Evolutionary conservation across 768 basidiomycete species (phyloP).

Genomic region (Clitopilus passeckerianus): DNA sequence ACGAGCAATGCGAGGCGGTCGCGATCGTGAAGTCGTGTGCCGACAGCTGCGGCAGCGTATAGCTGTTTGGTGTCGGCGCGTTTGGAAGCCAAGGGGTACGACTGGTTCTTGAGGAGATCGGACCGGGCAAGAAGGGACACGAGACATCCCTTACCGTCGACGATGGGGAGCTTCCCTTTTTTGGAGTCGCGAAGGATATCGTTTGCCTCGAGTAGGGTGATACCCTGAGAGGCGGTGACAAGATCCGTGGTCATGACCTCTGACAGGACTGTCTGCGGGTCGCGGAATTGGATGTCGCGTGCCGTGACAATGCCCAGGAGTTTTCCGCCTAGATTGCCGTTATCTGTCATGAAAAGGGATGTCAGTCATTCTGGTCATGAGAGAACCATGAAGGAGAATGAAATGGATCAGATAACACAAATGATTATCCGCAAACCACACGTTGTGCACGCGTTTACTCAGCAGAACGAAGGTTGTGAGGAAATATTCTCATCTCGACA

Average conservation of each 20-base stretch:
- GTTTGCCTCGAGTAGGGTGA: slow-evolving; percentile 91
- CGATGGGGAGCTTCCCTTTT: slow-evolving; percentile 91
- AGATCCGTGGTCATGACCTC: slow-evolving; percentile 88
- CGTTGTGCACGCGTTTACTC: slow-evolving; percentile 59
- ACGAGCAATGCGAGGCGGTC: slow-evolving; percentile 83
- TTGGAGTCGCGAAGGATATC: slow-evolving; percentile 92
- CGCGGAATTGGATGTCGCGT: slow-evolving; percentile 93
- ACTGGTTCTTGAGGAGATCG: slow-evolving; percentile 96
- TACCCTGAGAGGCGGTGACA: slow-evolving; percentile 82
- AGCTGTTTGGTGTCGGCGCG: slow-evolving; percentile 89
- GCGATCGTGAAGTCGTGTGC: slow-evolving; percentile 85
- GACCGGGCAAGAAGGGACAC: slow-evolving; percentile 89
- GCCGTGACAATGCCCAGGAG: slow-evolving; percentile 95
- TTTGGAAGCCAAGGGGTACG: slow-evolving; percentile 93
- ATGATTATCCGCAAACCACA: slow-evolving; percentile 68
- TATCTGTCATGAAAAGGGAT: slow-evolving; percentile 46
- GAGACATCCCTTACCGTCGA: slow-evolving; percentile 48
- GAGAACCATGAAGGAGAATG: slow-evolving; percentile 3
- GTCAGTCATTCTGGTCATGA: slow-evolving; percentile 14
- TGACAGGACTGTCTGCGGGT: slow-evolving; percentile 56
- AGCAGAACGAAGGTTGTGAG: slow-evolving; percentile 88
- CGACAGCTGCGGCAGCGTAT: slow-evolving; percentile 92
- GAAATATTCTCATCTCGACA: slow-evolving; percentile 42
- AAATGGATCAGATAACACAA: slow-evolving; percentile 31
- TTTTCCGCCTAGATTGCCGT: slow-evolving; percentile 82